Percentiles rank a stretch among this genome's conserved stretches.
phyloP scores from a whole-genome alignment of 2,329 filamentous ascomycete genomes.

The Dactylellina cionopaga region DNA sequence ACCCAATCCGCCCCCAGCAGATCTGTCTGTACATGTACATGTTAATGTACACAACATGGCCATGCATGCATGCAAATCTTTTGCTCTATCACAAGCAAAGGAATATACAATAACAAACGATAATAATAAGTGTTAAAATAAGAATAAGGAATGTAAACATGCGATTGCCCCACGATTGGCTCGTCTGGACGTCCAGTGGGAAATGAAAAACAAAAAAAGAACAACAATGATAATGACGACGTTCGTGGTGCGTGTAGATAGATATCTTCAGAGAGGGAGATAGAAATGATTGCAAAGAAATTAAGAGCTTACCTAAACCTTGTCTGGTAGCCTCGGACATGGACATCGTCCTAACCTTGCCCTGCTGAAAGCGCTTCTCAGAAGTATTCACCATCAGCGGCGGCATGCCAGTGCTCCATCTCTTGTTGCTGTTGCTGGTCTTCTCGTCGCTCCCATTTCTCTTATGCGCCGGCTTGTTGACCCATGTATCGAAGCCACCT shows the following conservation, averaged over 20 bases:
- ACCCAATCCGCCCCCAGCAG: constrained; percentile 27
- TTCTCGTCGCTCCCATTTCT: constrained; percentile 31
- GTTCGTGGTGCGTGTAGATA: constrained; percentile 11
- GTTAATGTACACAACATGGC: too few relatives aligned
- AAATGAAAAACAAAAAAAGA: constrained; percentile 31
- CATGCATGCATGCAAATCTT: constrained; percentile 28
- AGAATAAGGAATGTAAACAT: constrained; percentile 39
- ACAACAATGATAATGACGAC: constrained; percentile 2
- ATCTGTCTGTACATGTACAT: too few relatives aligned
- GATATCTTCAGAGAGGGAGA: not conserved
- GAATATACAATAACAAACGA: constrained; percentile 33
- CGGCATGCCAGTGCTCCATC: constrained; percentile 44
- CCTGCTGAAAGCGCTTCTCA: constrained; percentile 47
- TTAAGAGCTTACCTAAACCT: constrained; percentile 36
- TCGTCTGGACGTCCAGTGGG: constrained; percentile 11
- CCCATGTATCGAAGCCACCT: constrained; percentile 50
- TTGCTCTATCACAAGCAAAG: constrained; percentile 42
- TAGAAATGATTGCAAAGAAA: constrained; percentile 3
- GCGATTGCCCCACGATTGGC: constrained; percentile 46
- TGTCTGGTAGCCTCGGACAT: constrained; percentile 42
- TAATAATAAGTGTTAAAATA: constrained; percentile 34
- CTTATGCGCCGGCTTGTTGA: constrained; percentile 50
- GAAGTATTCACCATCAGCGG: constrained; percentile 46
- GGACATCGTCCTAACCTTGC: constrained; percentile 42
- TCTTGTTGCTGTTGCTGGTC: constrained; percentile 24